Percentiles rank a stretch among this genome's conserved stretches.
Conservation (phyloP, 148 eudicot species). For the Chenopodium berlandieri region DNA sequence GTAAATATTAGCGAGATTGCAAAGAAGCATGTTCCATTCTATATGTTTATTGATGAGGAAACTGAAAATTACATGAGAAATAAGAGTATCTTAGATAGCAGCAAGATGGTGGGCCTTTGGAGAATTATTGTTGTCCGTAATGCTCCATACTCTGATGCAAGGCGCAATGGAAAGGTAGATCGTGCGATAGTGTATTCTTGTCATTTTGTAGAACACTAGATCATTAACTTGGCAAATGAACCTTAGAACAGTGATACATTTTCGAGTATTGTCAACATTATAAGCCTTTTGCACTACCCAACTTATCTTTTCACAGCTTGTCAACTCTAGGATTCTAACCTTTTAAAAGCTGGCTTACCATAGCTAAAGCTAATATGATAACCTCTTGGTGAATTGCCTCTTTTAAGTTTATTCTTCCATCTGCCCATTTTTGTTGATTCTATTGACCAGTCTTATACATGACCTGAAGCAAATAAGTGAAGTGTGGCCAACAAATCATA, state of each 20-base stretch:
- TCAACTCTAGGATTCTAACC: background rate
- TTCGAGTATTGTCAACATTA: background rate
- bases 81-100: slow-evolving; percentile 53
- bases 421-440: background rate
- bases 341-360: background rate
- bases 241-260: background rate
- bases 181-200: background rate
- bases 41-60: slow-evolving; percentile 87
- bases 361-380: background rate
- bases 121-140: slow-evolving; percentile 76
- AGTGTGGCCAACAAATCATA: background rate
- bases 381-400: background rate
- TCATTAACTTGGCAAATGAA: background rate
- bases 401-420: background rate
- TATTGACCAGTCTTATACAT: background rate
- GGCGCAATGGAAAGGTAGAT: slow-evolving; percentile 86
- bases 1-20: slow-evolving; percentile 60
- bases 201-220: background rate
- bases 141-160: slow-evolving; percentile 69
- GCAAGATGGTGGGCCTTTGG: slow-evolving; percentile 75
- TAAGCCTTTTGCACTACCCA: background rate
- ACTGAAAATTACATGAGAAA: slow-evolving; percentile 76
- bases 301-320: background rate
- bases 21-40: slow-evolving; percentile 59
- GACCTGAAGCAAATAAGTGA: background rate